Evolutionary conservation across 306 rosid genomes (phyloP).

Genomic region (Chamaecrista fasciculata): DNA sequence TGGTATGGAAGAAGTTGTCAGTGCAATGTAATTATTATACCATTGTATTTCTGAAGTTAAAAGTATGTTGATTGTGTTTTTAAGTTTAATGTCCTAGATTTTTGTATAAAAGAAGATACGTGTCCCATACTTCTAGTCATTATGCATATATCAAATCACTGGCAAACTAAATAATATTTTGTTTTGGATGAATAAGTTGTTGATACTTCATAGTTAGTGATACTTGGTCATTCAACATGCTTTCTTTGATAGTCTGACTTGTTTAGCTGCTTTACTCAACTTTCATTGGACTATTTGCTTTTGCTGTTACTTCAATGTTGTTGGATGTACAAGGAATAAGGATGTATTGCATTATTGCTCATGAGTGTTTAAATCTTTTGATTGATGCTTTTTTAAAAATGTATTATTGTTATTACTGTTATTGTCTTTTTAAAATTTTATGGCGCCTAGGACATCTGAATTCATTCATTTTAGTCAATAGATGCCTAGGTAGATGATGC

Average conservation of each 20-base stretch:
- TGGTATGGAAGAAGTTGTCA: slow-evolving; percentile 43
- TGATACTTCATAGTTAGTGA: neutral
- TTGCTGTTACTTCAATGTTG: neutral
- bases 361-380: neutral
- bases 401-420: neutral
- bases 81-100: neutral
- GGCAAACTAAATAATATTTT: neutral
- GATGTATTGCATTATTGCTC: neutral
- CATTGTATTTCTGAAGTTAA: neutral
- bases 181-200: neutral
- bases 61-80: neutral
- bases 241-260: neutral
- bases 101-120: neutral
- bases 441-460: no score
- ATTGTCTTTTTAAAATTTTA: no score
- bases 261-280: neutral
- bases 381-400: neutral
- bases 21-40: slow-evolving; percentile 7
- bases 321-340: neutral
- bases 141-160: neutral
- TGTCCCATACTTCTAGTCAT: neutral
- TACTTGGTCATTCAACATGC: neutral
- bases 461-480: neutral
- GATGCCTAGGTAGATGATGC: neutral
- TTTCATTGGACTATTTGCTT: neutral